Conservation (phyloP, 805 yeast species). For the Metschnikowia baotianmanensis region DNA sequence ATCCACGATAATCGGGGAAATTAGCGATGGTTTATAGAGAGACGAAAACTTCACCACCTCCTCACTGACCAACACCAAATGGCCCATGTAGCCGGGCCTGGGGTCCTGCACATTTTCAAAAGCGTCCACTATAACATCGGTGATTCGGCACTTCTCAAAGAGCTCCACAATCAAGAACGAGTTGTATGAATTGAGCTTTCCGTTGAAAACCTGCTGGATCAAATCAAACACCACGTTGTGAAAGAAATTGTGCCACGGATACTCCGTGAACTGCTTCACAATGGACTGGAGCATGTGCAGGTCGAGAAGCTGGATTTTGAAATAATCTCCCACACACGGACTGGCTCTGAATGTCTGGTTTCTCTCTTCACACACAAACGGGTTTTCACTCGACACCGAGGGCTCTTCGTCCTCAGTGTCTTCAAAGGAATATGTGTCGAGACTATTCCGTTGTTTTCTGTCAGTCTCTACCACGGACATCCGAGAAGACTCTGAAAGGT, state of each 20-base stretch:
- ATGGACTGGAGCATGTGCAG: slow-evolving; percentile 65
- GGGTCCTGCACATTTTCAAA: slow-evolving; percentile 52
- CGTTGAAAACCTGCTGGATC: slow-evolving; percentile 91
- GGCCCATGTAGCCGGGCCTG: slow-evolving; percentile 96
- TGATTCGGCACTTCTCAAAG: slow-evolving; percentile 19
- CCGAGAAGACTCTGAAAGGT: no score
- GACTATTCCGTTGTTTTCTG: slow-evolving; percentile 16
- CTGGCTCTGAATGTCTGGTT: slow-evolving; percentile 39
- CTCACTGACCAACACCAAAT: slow-evolving; percentile 86
- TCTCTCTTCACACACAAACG: slow-evolving; percentile 40
- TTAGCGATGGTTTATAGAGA: slow-evolving; percentile 57
- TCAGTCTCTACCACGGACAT: no score
- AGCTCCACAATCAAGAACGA: slow-evolving; percentile 43
- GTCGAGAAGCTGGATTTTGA: slow-evolving; percentile 81
- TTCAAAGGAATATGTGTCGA: slow-evolving; percentile 28
- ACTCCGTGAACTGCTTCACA: slow-evolving; percentile 71
- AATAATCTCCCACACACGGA: slow-evolving; percentile 82
- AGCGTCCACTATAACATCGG: slow-evolving; percentile 43
- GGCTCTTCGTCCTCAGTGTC: slow-evolving; percentile 47
- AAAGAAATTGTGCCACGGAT: slow-evolving; percentile 96
- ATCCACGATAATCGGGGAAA: slow-evolving; percentile 58
- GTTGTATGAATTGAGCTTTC: slow-evolving; percentile 85
- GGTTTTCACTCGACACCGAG: slow-evolving; percentile 40
- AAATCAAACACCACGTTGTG: slow-evolving; percentile 97
- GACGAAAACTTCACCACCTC: slow-evolving; percentile 87